Evolutionary conservation across 805 yeast genomes (phyloP).

Genomic region (Candida ulmi): DNA sequence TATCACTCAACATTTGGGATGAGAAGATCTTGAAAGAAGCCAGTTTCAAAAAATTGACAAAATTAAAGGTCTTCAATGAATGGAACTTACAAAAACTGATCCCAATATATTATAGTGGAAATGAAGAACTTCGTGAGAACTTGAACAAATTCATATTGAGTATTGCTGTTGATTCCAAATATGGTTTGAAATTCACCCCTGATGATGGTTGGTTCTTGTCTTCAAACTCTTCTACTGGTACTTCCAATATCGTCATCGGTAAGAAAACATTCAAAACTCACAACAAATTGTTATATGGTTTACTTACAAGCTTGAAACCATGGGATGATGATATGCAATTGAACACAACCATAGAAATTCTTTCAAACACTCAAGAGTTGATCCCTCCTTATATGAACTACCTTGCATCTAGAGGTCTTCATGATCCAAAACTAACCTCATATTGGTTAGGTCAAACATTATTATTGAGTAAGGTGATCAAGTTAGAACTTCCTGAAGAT

Average conservation of each 20-base stretch:
- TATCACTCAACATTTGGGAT: constrained; percentile 43
- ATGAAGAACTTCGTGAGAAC: constrained; percentile 29
- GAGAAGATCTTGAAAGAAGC: constrained; percentile 51
- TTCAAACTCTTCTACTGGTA: constrained; percentile 14
- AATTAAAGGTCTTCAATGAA: constrained; percentile 74
- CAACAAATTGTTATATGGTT: constrained; percentile 60
- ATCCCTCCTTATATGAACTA: constrained; percentile 64
- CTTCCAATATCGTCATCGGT: constrained; percentile 33
- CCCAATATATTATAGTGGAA: constrained; percentile 39
- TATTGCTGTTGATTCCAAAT: constrained; percentile 42
- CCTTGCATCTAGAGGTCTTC: constrained; percentile 57
- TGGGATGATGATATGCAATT: constrained; percentile 71
- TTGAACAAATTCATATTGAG: constrained; percentile 43
- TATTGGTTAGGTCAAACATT: constrained; percentile 79
- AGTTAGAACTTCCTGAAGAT: constrained; percentile 45
- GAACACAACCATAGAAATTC: constrained; percentile 43
- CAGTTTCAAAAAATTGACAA: constrained; percentile 59
- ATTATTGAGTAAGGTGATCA: constrained; percentile 53
- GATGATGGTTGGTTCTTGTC: constrained; percentile 47
- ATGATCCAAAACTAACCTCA: constrained; percentile 74
- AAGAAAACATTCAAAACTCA: constrained; percentile 51
- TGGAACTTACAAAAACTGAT: constrained; percentile 57
- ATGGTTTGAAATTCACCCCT: constrained; percentile 40
- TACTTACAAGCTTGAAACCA: constrained; percentile 66
- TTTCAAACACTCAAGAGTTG: constrained; percentile 59